Evolutionary conservation across 78 protist species (phyloP), one percentile per base, ranked within the genome.

Genomic region (Dictyostelium firmibasis): DNA sequence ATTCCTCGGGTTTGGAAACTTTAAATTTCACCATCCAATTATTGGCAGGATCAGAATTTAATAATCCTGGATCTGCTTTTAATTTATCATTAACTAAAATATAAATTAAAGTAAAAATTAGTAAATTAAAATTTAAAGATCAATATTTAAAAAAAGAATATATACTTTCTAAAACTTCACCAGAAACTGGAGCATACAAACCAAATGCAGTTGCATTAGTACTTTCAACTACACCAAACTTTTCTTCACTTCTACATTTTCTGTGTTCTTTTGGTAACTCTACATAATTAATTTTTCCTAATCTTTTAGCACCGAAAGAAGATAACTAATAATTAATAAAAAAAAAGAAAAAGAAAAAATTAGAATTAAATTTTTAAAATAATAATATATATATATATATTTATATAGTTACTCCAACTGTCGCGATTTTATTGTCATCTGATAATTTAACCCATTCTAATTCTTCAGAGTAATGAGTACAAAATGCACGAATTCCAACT

Each of bases 131-230:
- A 31, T 69, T 0, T 4, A 10, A 27, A 25, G 20, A 3, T 64
- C 11, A 6, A 7, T 16, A 7, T 64, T 20, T 20, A 64, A 64
- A 9, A 64, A 14, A n/a, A 31, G 31, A 13, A 3, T 64, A 27
- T 2, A 2, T 70, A 72, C 79, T 44, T 72, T 72, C 79, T 5
- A 72, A 33, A 4, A 72, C 79, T 16, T 72, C 25, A 16, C 79
- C 79, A 72, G 79, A 72, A 31, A 72, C 44, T 31, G 79, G 79
- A 18, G 79, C 43, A 72, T 72, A 72, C 20, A 72, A 72, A 72
- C 41, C 36, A 33, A 31, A 72, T 2, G 43, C 79, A 5, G 79
- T 72, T 31, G n/a, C 44, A 31, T 72, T 72, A 16, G 43, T 4
- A 33, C 79, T 33, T 16, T 31, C 79, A 16, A 72, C 38, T 5